A percentile compares a stretch with the other conserved stretches of the same genome.
phyloP scores from a whole-genome alignment of 495 filamentous ascomycete species.

The Cenococcum geophilum region DNA sequence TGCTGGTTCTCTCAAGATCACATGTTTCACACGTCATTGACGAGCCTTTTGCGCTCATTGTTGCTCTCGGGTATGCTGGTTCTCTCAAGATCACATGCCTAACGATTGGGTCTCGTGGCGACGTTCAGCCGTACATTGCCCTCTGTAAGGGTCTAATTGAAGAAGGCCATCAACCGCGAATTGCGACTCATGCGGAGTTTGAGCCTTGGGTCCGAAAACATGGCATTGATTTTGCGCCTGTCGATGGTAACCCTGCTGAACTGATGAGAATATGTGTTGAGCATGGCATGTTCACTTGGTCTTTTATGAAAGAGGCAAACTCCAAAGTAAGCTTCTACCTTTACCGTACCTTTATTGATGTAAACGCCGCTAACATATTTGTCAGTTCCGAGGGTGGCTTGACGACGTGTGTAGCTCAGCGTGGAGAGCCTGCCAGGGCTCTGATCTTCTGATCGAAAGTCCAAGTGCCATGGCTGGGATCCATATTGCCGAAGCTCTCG shows the following conservation, averaged over 20 bases:
- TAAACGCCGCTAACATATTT: not conserved
- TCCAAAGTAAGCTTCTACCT: slow-evolving; percentile 44
- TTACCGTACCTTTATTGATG: not conserved
- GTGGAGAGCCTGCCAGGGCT: slow-evolving; percentile 77
- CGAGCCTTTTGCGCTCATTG: too few species aligned
- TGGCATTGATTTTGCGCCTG: slow-evolving; percentile 84
- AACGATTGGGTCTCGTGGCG: slow-evolving; percentile 91
- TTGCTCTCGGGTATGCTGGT: slow-evolving; percentile 83
- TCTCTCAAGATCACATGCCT: slow-evolving; percentile 84
- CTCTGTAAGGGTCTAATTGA: slow-evolving; percentile 83
- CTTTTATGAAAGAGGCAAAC: slow-evolving; percentile 82
- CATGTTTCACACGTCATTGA: slow-evolving; percentile 93
- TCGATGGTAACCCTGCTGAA: slow-evolving; percentile 88
- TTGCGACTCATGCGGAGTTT: slow-evolving; percentile 91
- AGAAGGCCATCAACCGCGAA: slow-evolving; percentile 80
- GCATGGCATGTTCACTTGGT: slow-evolving; percentile 93
- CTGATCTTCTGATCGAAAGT: slow-evolving; percentile 87
- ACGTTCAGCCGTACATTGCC: slow-evolving; percentile 97
- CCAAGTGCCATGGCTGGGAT: slow-evolving; percentile 98
- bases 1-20: slow-evolving; percentile 70
- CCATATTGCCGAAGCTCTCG: slow-evolving; percentile 93
- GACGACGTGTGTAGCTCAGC: slow-evolving; percentile 80
- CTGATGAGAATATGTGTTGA: slow-evolving; percentile 94
- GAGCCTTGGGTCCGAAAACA: slow-evolving; percentile 79
- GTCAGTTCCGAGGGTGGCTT: slow-evolving; percentile 78